These are phyloP conservation scores for Boletus holoroseus DNA, from an alignment of 1,284 basidiomycete species.

Conservation along the genomic window DNA sequence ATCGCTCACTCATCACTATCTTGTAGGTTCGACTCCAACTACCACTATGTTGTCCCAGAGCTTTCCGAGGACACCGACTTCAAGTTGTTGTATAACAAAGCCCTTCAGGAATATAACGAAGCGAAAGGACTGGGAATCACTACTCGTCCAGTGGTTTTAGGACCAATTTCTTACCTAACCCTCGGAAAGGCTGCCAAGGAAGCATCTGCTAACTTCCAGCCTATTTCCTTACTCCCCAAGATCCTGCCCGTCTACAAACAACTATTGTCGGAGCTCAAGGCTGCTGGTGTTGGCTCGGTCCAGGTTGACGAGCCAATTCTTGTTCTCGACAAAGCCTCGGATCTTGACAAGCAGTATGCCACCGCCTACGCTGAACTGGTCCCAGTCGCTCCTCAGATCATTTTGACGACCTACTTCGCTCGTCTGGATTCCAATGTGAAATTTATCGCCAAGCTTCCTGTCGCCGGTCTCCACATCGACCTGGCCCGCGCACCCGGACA, in stretches of 20 bases:
- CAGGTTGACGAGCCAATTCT: constrained; percentile 98
- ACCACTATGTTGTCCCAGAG: constrained; percentile 99
- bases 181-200: constrained; percentile 92
- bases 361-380: constrained; percentile 80
- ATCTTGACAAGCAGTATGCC: constrained; percentile 78
- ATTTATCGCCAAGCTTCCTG: constrained; percentile 88
- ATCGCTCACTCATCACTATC: constrained; percentile 14
- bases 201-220: constrained; percentile 81
- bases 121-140: constrained; percentile 86
- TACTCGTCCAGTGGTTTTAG: constrained; percentile 95
- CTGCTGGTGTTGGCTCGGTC: constrained; percentile 89
- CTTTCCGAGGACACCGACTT: constrained; percentile 90
- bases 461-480: constrained; percentile 95
- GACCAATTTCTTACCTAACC: constrained; percentile 92
- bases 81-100: constrained; percentile 95
- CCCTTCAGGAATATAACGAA: constrained; percentile 92
- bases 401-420: constrained; percentile 94
- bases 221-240: constrained; percentile 85
- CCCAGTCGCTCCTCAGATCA: constrained; percentile 83
- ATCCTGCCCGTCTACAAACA: constrained; percentile 91
- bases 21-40: constrained; percentile 97
- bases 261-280: constrained; percentile 87
- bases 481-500: constrained; percentile 91
- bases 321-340: constrained; percentile 82
- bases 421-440: constrained; percentile 91